Evolutionary conservation across 345 rosid genomes (phyloP), one percentile per base, ranked within the genome.

Genomic region (Melastoma malabathricum): DNA sequence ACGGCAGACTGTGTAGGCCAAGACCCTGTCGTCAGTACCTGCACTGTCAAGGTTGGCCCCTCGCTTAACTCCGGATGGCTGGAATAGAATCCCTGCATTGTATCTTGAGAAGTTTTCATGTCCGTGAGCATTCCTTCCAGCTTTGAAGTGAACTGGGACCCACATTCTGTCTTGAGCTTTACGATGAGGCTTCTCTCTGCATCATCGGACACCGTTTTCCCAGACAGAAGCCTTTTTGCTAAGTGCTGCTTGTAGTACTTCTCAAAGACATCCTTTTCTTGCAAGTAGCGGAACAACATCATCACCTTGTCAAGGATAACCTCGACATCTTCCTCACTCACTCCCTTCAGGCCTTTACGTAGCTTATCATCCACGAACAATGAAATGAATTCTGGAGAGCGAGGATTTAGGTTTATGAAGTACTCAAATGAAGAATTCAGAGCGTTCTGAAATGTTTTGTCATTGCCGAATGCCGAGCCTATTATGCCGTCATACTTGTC

Each of bases 81-180:
- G 10, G 78, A 54, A 50, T 80, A 75, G 64, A 87, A 92, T 45
- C 81, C 93, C 20, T 72, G 87, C 89, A 86, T 87, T 10, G 96
- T 87, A 56, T 92, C 98, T 68, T 80, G 89, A 46, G 98, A 87
- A 46, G 98, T 92, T 72, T 84, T 92, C 98, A 92, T 92, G 72
- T 92, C 98, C 0, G 98, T 87, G 60, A 92, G 87, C 98, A 92
- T 92, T 46, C 98, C 96, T 75, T 92, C 98, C 29, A 92, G 66
- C 66, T 92, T 92, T 6, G 92, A 86, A 63, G 98, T 92, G 75
- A 92, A 92, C 55, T 92, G 98, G 58, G 84, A 87, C 2, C 98
- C 98, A 61, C 98, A 92, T 66, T 92, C 96, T 0, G 96, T 87
- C 77, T 92, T 92, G 44, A 92, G 95, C 68, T 92, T 92, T 61